Evolutionary conservation across 352 stramenopile genomes (phyloP), one percentile per base, ranked within the genome.

Genomic region (Phytophthora chlamydospora): DNA sequence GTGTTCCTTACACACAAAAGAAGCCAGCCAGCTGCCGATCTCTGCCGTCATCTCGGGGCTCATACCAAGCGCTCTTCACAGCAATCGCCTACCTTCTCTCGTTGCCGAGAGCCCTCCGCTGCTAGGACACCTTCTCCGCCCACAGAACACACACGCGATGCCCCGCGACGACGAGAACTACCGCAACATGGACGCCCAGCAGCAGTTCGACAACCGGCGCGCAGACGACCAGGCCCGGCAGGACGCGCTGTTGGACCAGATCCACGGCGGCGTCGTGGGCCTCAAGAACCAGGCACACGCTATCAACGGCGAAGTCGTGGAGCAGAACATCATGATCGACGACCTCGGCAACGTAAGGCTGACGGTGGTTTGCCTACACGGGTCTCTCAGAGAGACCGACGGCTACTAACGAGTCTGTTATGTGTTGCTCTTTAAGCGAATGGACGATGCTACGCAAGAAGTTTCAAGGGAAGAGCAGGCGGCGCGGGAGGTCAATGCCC

Each of bases 311-410:
- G 85, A 95, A 70, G 85, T 95, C 12, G 68, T 92, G 33, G 80
- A 89, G 62, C 85, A 95, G 59, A 95, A 90, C 59, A 65, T 74
- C 62, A 85, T 93, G 68, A 89, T 95, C 55, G 85, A 92, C 61
- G 78, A 91, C 67, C 84, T 95, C 40, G 67, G 65, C 58, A 72
- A 78, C 51, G 85, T 93, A 79, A 51, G 80, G 75, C 5, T 4
- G 7, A 6, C n/a, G 1, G n/a, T 8, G 13, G 19, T 27, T 17
- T 16, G 0, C 31, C 29, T 58, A 46, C 16, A 39, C 5, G n/a
- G n/a, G n/a, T n/a, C n/a, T n/a, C n/a, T n/a, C 8, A 58, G 29
- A 46, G 29, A 44, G 24, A 29, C 24, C 45, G 32, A 51, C 19
- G 17, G 42, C 53, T 60, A 51, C 58, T 59, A 19, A 65, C 36